Evolutionary conservation across 1,284 basidiomycete genomes (phyloP).

Genomic region (Trichosporon asahii): DNA sequence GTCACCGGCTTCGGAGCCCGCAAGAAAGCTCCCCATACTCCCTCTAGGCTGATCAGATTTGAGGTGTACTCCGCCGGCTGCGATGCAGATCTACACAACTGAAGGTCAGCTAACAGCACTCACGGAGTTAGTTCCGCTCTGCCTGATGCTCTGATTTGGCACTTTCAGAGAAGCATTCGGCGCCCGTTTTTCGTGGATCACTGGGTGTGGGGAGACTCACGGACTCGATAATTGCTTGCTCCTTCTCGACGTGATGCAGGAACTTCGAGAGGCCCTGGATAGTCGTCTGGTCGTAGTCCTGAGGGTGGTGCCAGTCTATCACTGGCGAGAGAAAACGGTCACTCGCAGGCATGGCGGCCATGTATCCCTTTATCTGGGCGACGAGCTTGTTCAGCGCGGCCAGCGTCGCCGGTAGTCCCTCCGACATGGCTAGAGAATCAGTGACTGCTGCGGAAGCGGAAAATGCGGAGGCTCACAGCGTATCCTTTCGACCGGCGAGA

Average conservation of each 20-base stretch:
- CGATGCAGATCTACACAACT: constrained; percentile 14
- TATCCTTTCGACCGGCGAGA: neutral
- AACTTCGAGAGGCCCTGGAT: constrained; percentile 42
- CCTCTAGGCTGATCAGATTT: constrained; percentile 39
- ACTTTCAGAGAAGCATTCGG: no score
- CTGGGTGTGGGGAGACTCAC: constrained; percentile 19
- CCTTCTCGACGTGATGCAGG: constrained; percentile 30
- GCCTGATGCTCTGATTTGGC: no score
- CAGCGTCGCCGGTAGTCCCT: neutral
- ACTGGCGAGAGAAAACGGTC: constrained; percentile 36
- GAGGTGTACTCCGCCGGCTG: constrained; percentile 35
- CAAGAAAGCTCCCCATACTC: constrained; percentile 44
- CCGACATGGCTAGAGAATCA: neutral
- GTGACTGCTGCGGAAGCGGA: no score
- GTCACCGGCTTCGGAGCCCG: constrained; percentile 33
- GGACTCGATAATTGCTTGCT: constrained; percentile 34
- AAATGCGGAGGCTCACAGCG: neutral
- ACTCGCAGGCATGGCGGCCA: constrained; percentile 8
- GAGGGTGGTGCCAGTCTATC: constrained; percentile 43
- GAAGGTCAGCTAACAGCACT: neutral
- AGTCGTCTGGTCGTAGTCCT: constrained; percentile 31
- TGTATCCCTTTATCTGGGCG: constrained; percentile 18
- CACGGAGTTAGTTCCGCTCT: no score
- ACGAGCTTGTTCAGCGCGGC: constrained; percentile 10
- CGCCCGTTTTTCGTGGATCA: no score